phyloP scores from a whole-genome alignment of 441 rosid species.

The Pelargonium hybrid region DNA sequence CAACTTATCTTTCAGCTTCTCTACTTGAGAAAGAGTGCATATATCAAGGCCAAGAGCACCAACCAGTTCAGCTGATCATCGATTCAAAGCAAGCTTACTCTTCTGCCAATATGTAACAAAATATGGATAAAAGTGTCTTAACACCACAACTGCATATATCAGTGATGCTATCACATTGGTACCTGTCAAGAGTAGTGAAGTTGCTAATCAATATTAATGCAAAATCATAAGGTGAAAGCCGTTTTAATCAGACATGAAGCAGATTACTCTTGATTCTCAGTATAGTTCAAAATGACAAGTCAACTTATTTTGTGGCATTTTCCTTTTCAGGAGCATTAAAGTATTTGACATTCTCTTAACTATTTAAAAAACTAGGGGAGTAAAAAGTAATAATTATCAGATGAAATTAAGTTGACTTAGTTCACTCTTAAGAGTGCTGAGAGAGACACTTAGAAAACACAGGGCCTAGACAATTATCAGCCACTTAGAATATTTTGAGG shows the following conservation, averaged over 20 bases:
- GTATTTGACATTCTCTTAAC: too few species aligned
- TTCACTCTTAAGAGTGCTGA: too few species aligned
- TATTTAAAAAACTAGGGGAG: too few species aligned
- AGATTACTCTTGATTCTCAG: too few species aligned
- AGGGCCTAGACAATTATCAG: too few species aligned
- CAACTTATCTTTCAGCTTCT: conserved; percentile 16
- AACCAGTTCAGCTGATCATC: conserved; percentile 10
- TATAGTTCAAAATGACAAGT: too few species aligned
- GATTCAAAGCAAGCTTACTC: conserved; percentile 11
- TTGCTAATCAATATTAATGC: background rate
- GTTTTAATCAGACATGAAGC: background rate
- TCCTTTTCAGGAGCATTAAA: too few species aligned
- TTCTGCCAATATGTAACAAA: background rate
- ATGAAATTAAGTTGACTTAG: too few species aligned
- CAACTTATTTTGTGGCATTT: too few species aligned
- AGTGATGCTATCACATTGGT: background rate
- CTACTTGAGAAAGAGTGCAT: background rate
- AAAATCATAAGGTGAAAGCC: background rate
- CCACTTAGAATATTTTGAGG: too few species aligned
- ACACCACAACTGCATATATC: background rate
- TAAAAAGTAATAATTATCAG: too few species aligned
- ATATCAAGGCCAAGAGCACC: conserved; percentile 1
- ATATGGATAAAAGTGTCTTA: background rate
- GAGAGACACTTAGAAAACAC: too few species aligned
- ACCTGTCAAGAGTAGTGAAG: conserved; percentile 4